Evolutionary conservation across 257 asterid genomes (phyloP).

Genomic region (Nicotiana paniculata): DNA sequence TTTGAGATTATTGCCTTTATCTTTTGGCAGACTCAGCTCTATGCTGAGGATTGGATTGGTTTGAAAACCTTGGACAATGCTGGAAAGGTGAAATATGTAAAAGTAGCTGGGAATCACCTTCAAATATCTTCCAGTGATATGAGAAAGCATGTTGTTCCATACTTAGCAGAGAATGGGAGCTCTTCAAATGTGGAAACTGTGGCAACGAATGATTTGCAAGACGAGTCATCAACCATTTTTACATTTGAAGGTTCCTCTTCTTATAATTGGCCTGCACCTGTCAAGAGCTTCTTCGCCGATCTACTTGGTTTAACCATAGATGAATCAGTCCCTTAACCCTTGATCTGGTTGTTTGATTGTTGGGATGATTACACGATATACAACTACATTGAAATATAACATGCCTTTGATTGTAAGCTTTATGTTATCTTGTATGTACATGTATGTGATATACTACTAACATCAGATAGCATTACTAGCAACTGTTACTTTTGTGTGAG

Average conservation of each 20-base stretch:
- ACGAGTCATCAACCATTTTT: constrained; percentile 3
- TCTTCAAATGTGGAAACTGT: neutral
- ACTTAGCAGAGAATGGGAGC: constrained; percentile 29
- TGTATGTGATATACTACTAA: neutral
- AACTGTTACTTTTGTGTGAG: neutral
- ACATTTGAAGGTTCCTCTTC: constrained; percentile 27
- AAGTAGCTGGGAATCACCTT: constrained; percentile 74
- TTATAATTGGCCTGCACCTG: constrained; percentile 28
- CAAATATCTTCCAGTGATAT: constrained; percentile 63
- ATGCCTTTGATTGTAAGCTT: neutral
- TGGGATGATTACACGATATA: neutral
- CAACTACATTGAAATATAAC: neutral
- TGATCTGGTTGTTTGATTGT: neutral
- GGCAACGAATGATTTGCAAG: neutral
- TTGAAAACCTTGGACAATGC: constrained; percentile 58
- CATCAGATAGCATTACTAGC: neutral
- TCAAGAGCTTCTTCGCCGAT: constrained; percentile 34
- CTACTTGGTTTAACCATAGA: constrained; percentile 28
- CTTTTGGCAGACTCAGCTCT: constrained; percentile 23
- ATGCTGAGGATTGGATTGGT: constrained; percentile 81
- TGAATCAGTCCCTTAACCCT: neutral
- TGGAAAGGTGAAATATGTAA: constrained; percentile 54
- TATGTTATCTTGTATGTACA: neutral
- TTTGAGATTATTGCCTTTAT: neutral
- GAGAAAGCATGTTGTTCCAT: constrained; percentile 63